phyloP scores from a whole-genome alignment of 2,329 filamentous ascomycete species.

The Pseudovirgaria hyperparasitica region DNA sequence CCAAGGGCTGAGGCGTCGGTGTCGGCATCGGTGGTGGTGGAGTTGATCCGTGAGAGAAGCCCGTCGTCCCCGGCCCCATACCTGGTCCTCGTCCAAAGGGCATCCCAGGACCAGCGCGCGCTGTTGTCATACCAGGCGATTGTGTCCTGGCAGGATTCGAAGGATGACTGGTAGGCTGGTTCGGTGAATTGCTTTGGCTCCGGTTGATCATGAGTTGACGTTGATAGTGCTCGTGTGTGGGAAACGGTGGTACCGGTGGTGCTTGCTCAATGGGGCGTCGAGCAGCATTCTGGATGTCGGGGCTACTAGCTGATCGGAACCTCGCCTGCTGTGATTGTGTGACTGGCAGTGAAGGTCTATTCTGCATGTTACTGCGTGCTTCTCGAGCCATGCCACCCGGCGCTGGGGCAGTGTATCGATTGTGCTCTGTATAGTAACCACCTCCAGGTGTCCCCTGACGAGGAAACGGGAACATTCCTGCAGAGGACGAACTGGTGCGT shows the following conservation, averaged over 20 bases:
- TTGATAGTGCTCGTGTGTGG: conserved; percentile 43
- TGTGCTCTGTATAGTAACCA: conserved; percentile 58
- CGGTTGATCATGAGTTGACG: conserved; percentile 53
- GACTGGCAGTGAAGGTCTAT: conserved; percentile 69
- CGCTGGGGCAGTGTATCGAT: conserved; percentile 79
- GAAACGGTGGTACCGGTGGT: conserved; percentile 37
- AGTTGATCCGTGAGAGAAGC: too few relatives aligned
- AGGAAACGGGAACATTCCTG: conserved; percentile 69
- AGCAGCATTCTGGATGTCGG: conserved; percentile 69
- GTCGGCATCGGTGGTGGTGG: conserved; percentile 22
- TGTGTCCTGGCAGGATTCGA: conserved; percentile 55
- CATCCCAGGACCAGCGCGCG: conserved; percentile 37
- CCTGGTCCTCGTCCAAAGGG: not conserved
- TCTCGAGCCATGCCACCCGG: conserved; percentile 71
- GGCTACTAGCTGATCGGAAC: conserved; percentile 85
- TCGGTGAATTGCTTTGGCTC: conserved; percentile 72
- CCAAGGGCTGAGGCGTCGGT: conserved; percentile 9
- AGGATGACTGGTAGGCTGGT: conserved; percentile 52
- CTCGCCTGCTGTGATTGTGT: conserved; percentile 46
- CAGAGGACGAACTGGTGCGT: conserved; percentile 57
- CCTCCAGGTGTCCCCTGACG: conserved; percentile 55
- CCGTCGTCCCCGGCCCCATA: too few relatives aligned
- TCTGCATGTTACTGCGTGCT: conserved; percentile 52
- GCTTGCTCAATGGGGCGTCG: conserved; percentile 40
- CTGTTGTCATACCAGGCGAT: conserved; percentile 55